These are phyloP conservation scores for Saussurea involucrata DNA, from an alignment of 129 eudicot genomes.

Conservation along the genomic window DNA sequence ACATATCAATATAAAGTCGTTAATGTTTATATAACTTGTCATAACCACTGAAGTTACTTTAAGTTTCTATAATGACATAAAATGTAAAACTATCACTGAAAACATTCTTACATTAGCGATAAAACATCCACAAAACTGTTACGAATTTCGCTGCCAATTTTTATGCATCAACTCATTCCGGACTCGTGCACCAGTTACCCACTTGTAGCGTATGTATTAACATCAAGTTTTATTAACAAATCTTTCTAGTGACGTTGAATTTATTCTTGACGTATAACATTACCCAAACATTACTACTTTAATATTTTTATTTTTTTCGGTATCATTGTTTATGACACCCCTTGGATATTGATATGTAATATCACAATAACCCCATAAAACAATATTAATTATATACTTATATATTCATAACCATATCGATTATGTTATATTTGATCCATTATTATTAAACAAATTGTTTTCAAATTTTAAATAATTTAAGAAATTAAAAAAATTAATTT, in stretches of 20 bases:
- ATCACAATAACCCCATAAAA: neutral
- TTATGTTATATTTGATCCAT: neutral
- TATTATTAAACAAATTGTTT: neutral
- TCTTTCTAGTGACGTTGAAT: too few species aligned
- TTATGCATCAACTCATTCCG: too few species aligned
- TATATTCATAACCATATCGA: neutral
- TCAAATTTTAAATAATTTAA: neutral
- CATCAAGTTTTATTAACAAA: too few species aligned
- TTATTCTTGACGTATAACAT: too few species aligned
- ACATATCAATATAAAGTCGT: too few species aligned
- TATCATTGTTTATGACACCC: neutral
- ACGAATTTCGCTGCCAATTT: too few species aligned
- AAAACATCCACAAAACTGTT: neutral
- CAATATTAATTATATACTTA: neutral
- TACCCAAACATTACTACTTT: neutral
- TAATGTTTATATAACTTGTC: too few species aligned
- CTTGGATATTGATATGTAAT: neutral
- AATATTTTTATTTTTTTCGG: neutral
- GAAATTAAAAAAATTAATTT: neutral
- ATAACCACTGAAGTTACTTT: too few species aligned
- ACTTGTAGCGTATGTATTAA: too few species aligned
- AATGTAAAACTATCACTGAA: too few species aligned
- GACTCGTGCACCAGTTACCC: too few species aligned
- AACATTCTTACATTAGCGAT: too few species aligned
- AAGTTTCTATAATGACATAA: neutral